phyloP scores from a whole-genome alignment of 2,329 filamentous ascomycete species.

The Hypoxylon sp. region DNA sequence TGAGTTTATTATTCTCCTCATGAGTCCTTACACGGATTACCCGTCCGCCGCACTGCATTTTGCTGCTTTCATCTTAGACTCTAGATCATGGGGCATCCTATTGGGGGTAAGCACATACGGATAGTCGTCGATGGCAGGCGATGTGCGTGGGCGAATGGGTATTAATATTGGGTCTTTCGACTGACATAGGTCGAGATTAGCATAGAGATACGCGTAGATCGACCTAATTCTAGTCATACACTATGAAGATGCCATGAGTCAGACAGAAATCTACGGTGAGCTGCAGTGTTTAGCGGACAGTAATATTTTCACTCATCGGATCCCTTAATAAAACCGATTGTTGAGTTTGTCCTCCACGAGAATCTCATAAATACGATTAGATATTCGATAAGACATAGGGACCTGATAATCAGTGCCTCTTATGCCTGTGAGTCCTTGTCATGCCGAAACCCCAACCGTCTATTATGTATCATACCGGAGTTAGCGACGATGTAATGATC shows the following conservation, averaged over 20 bases:
- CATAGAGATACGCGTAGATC: constrained; percentile 12
- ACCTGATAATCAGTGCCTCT: constrained; percentile 15
- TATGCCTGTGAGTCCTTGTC: constrained; percentile 45
- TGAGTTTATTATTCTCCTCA: not conserved
- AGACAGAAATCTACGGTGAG: not conserved
- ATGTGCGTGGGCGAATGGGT: too few relatives aligned
- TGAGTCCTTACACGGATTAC: not conserved
- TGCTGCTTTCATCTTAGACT: too few relatives aligned
- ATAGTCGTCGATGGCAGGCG: too few relatives aligned
- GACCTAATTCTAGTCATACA: constrained; percentile 3
- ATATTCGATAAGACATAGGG: not conserved
- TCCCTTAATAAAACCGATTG: too few relatives aligned
- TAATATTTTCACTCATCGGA: not conserved
- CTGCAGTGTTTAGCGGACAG: not conserved
- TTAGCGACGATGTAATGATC: constrained; percentile 12
- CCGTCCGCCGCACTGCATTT: not conserved
- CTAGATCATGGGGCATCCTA: too few relatives aligned
- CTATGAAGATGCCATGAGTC: not conserved
- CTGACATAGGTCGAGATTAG: not conserved
- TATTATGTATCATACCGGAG: not conserved
- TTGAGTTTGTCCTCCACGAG: too few relatives aligned
- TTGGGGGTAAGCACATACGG: too few relatives aligned
- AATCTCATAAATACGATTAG: too few relatives aligned
- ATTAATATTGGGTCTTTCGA: too few relatives aligned
- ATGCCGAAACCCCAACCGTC: constrained; percentile 42